Percentiles rank a stretch among this genome's conserved stretches.
phyloP scores from a whole-genome alignment of 2,329 filamentous ascomycete genomes.

The Claviceps pusilla region DNA sequence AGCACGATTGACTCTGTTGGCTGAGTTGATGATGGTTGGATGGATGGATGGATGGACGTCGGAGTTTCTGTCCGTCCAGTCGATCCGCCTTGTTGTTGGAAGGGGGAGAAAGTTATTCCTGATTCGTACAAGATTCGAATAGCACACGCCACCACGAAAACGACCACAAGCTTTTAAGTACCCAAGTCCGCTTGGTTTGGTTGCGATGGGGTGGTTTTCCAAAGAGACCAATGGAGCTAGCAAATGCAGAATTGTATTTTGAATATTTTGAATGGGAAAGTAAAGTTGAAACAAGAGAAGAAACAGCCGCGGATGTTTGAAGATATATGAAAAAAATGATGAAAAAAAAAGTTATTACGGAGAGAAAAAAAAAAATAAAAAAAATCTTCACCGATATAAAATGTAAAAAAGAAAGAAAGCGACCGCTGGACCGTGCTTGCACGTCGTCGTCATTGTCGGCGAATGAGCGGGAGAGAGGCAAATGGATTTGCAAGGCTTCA shows the following conservation, averaged over 20 bases:
- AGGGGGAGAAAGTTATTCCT: background rate
- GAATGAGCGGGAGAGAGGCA: background rate
- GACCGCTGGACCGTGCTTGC: background rate
- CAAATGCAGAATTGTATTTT: too few species aligned
- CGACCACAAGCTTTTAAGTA: background rate
- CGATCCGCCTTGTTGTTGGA: background rate
- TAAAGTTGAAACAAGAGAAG: background rate
- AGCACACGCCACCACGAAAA: background rate
- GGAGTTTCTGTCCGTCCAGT: background rate
- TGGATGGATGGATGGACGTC: constrained; percentile 6
- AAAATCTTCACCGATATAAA: background rate
- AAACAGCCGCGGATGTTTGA: background rate
- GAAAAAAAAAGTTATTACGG: background rate
- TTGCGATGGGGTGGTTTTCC: background rate
- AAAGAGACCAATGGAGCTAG: background rate
- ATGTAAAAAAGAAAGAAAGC: background rate
- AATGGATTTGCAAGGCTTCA: background rate
- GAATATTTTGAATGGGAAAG: too few species aligned
- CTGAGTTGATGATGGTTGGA: constrained; percentile 1
- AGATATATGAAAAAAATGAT: background rate
- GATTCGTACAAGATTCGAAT: background rate
- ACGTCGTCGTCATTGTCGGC: background rate
- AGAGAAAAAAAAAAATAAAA: background rate
- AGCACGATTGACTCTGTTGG: background rate
- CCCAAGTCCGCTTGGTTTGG: background rate